A percentile compares a stretch with the other conserved stretches of the same genome.
These are phyloP conservation scores for Ogataea corticis DNA, from an alignment of 805 yeast species.

Conservation along the genomic window DNA sequence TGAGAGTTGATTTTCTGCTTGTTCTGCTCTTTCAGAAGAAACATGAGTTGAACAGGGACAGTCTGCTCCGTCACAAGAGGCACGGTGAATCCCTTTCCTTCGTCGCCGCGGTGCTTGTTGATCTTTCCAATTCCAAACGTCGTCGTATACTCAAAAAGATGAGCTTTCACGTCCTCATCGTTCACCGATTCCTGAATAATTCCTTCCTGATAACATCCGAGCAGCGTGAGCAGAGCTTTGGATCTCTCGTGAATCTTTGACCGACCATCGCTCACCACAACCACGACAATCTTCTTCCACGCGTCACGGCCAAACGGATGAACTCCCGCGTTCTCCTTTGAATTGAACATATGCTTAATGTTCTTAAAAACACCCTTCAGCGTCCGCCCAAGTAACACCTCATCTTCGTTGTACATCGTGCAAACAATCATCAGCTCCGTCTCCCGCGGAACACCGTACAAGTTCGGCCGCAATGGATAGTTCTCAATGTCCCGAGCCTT, in stretches of 20 bases:
- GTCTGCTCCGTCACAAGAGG: conserved; percentile 62
- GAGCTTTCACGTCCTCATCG: conserved; percentile 77
- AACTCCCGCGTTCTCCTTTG: conserved; percentile 37
- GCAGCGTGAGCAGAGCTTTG: conserved; percentile 72
- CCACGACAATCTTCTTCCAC: conserved; percentile 91
- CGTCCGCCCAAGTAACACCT: conserved; percentile 76
- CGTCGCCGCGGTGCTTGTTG: conserved; percentile 49
- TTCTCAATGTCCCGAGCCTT: conserved; percentile 26
- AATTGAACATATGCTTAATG: conserved; percentile 68
- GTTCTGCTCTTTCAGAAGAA: conserved; percentile 86
- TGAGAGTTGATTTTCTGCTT: conserved; percentile 91
- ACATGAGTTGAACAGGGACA: conserved; percentile 83
- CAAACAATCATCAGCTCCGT: conserved; percentile 85
- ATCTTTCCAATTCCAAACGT: conserved; percentile 68
- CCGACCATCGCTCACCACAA: conserved; percentile 90
- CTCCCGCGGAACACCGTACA: conserved; percentile 70
- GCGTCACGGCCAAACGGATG: conserved; percentile 87
- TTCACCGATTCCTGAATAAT: conserved; percentile 89
- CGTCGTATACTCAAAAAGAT: conserved; percentile 90
- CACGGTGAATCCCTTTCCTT: conserved; percentile 47
- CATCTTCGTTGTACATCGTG: conserved; percentile 93
- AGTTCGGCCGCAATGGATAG: conserved; percentile 65
- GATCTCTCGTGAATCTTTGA: conserved; percentile 76
- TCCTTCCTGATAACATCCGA: conserved; percentile 93
- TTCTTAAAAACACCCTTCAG: conserved; percentile 89